Conservation (phyloP, 495 filamentous ascomycete species). For the Talaromyces borbonicus region DNA sequence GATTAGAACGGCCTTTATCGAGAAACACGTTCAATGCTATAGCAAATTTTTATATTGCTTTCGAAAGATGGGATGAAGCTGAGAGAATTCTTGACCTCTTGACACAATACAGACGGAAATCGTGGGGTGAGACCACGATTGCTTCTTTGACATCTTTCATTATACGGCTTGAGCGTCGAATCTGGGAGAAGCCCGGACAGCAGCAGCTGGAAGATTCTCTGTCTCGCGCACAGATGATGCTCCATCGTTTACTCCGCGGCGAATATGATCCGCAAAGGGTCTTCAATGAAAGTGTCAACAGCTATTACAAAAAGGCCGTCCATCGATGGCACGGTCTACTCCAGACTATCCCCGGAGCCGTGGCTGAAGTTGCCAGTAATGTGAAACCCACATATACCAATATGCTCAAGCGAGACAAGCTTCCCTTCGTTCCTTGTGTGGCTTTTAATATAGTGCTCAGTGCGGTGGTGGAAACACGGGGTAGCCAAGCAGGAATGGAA, state of each 20-base stretch:
- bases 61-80: conserved; percentile 38
- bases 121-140: conserved; percentile 42
- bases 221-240: conserved; percentile 20
- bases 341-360: conserved; percentile 18
- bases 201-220: conserved; percentile 12
- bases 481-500: conserved; percentile 28
- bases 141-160: conserved; percentile 32
- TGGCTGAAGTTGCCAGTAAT: conserved; percentile 14
- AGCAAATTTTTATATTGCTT: conserved; percentile 37
- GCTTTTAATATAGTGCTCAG: conserved; percentile 41
- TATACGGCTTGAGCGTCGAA: conserved; percentile 23
- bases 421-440: conserved; percentile 20
- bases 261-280: conserved; percentile 22
- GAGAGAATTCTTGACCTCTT: conserved; percentile 33
- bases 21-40: conserved; percentile 39
- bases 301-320: conserved; percentile 23
- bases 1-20: conserved; percentile 28
- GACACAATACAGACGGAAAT: conserved; percentile 25
- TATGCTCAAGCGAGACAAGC: conserved; percentile 7
- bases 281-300: conserved; percentile 6
- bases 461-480: conserved; percentile 36
- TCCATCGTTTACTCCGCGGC: conserved; percentile 23
- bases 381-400: conserved; percentile 11
- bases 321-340: conserved; percentile 19
- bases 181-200: conserved; percentile 6